phyloP scores from a whole-genome alignment of 129 eudicot genomes.

The Logfia minima region DNA sequence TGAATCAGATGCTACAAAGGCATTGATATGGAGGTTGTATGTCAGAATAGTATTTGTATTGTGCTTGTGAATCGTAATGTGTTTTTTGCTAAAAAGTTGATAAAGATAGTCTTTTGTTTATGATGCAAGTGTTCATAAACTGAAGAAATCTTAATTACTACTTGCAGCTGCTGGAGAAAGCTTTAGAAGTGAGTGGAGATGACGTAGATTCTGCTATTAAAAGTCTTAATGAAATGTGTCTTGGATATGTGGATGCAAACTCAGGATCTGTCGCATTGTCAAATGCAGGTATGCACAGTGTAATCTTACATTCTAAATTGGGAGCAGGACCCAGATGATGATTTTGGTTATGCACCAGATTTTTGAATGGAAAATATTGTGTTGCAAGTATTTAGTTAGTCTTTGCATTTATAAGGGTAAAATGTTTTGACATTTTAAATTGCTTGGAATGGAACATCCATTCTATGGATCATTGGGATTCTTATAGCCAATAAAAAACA shows the following conservation, averaged over 20 bases:
- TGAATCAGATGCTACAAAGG: neutral
- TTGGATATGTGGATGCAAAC: slow-evolving; percentile 44
- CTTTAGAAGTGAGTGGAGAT: slow-evolving; percentile 60
- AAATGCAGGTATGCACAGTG: slow-evolving; percentile 29
- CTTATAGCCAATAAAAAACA: neutral
- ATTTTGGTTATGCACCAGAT: neutral
- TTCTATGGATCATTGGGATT: neutral
- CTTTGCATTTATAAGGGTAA: neutral
- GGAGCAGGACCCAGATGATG: neutral
- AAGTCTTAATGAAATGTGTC: slow-evolving; percentile 57
- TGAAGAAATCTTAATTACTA: neutral
- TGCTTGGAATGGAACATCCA: neutral
- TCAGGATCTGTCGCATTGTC: slow-evolving; percentile 36
- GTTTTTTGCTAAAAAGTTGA: neutral
- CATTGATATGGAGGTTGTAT: neutral
- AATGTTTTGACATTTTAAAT: neutral
- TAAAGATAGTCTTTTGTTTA: neutral
- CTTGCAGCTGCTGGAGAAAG: slow-evolving; percentile 67
- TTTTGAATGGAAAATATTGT: neutral
- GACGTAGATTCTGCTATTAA: slow-evolving; percentile 70
- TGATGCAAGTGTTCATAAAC: neutral
- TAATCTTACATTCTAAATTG: neutral
- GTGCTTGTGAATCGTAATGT: slow-evolving; percentile 1
- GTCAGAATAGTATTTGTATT: neutral
- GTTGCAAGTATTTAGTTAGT: neutral